phyloP scores from a whole-genome alignment of 768 basidiomycete genomes.

The Chalciporus pseudorubinellus region DNA sequence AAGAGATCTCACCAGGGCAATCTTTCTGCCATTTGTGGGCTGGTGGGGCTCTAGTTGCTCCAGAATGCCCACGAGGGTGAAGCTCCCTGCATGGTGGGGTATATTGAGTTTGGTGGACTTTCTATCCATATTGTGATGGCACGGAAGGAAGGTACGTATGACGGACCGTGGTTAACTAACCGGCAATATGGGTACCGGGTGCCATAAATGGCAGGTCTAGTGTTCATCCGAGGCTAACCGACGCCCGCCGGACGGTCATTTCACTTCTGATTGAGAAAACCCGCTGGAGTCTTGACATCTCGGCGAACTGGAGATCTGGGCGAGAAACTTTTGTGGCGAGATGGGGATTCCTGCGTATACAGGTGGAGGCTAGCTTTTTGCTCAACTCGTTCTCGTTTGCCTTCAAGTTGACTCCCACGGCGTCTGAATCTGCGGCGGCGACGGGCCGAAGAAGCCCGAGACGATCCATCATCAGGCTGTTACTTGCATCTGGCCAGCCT shows the following conservation, averaged over 20 bases:
- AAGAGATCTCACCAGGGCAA: slow-evolving; percentile 56
- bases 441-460: background rate
- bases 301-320: background rate
- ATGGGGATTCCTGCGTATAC: background rate
- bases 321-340: background rate
- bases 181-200: background rate
- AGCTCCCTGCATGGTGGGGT: slow-evolving; percentile 46
- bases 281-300: background rate
- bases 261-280: background rate
- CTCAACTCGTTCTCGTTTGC: too few species aligned
- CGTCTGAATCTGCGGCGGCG: background rate
- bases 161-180: background rate
- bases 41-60: slow-evolving; percentile 54
- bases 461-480: too few species aligned
- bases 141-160: background rate
- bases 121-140: slow-evolving; percentile 23
- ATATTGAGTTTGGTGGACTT: slow-evolving; percentile 51
- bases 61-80: slow-evolving; percentile 55
- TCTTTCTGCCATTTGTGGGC: slow-evolving; percentile 54
- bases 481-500: background rate
- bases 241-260: background rate
- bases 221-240: slow-evolving; percentile 8
- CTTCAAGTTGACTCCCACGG: background rate
- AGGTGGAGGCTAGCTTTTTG: background rate
- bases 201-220: slow-evolving; percentile 28